A percentile compares a stretch with the other conserved stretches of the same genome.
phyloP scores from a whole-genome alignment of 495 filamentous ascomycete species.

The Aspergillus kassunensis region DNA sequence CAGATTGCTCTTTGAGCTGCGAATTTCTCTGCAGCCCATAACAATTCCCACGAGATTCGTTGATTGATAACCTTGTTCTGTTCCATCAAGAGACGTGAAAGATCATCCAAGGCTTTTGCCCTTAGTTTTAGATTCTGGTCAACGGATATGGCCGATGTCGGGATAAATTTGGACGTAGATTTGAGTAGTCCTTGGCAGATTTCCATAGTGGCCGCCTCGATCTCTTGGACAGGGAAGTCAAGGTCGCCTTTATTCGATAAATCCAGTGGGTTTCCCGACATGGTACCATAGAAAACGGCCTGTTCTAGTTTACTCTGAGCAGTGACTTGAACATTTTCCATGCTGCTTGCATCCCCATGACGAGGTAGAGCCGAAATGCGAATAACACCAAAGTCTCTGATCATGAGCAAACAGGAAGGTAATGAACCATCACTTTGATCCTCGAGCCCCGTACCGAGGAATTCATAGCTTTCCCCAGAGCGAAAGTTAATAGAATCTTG shows the following conservation, averaged over 20 bases:
- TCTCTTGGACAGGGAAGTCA: conserved; percentile 61
- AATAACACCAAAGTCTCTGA: conserved; percentile 76
- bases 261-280: conserved; percentile 74
- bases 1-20: conserved; percentile 79
- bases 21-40: conserved; percentile 90
- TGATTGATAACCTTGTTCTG: conserved; percentile 55
- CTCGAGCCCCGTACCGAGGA: conserved; percentile 46
- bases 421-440: conserved; percentile 37
- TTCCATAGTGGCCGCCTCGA: conserved; percentile 71
- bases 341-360: conserved; percentile 19
- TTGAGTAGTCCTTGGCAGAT: conserved; percentile 79
- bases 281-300: conserved; percentile 83
- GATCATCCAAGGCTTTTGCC: conserved; percentile 62
- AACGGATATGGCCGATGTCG: conserved; percentile 65
- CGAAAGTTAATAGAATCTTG: conserved; percentile 83
- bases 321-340: conserved; percentile 51
- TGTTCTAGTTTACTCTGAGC: conserved; percentile 89
- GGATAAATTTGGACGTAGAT: conserved; percentile 68
- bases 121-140: conserved; percentile 74
- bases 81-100: conserved; percentile 61
- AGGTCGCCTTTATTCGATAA: conserved; percentile 61
- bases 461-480: conserved; percentile 51
- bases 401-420: conserved; percentile 66
- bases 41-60: conserved; percentile 67
- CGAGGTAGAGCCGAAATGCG: conserved; percentile 52